Evolutionary conservation across 805 yeast genomes (phyloP).

Genomic region (Candida nemodendra): DNA sequence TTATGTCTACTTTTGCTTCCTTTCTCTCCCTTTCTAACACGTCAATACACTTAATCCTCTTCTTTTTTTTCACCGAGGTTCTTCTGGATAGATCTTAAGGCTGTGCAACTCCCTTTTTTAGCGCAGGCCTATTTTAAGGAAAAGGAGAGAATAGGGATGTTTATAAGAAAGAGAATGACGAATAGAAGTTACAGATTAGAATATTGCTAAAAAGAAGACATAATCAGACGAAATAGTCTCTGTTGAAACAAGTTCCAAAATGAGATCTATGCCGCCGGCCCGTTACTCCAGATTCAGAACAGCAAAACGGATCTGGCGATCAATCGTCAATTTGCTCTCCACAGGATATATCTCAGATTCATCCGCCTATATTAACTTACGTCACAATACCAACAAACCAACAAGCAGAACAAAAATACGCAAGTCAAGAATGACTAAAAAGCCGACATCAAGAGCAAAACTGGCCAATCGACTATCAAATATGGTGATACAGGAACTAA

Average conservation of each 20-base stretch:
- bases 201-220: conserved; percentile 3
- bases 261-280: conserved; percentile 39
- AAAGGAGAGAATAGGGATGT: neutral
- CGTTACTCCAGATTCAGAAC: conserved; percentile 35
- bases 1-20: no score
- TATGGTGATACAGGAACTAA: conserved; percentile 24
- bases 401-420: conserved; percentile 30
- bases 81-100: conserved; percentile 5
- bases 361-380: conserved; percentile 25
- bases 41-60: conserved; percentile 10
- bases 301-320: conserved; percentile 31
- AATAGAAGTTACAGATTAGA: neutral
- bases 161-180: neutral
- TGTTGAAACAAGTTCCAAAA: conserved; percentile 5
- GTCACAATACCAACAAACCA: conserved; percentile 21
- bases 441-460: conserved; percentile 30
- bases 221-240: no score
- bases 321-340: conserved; percentile 30
- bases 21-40: no score
- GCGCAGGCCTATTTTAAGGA: conserved; percentile 7
- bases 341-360: conserved; percentile 37
- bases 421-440: conserved; percentile 30
- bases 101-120: conserved; percentile 12
- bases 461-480: conserved; percentile 22
- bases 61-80: conserved; percentile 1